Base-by-base conservation (phyloP, 225 moss, liverwort and hornwort genomes). In the Sphagnum contortum region DNA sequence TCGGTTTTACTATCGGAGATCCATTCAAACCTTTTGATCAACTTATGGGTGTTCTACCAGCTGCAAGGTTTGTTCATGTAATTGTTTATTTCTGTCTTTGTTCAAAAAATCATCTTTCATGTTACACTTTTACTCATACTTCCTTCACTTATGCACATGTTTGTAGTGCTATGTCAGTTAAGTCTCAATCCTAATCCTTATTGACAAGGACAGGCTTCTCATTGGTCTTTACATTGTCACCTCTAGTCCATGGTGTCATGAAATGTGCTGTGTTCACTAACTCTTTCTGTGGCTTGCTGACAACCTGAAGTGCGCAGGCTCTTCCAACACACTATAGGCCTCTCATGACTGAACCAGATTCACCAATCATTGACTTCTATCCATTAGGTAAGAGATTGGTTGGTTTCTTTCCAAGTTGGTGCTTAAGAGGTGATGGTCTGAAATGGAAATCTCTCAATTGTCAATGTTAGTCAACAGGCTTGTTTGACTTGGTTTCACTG, bases 11-110 rank as follows among this genome's bases (percentile, higher is more conserved):
- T 59, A 78, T 73, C 49, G 98, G 93, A 68, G 78, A 80, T 48
- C 98, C 98, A 48, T 98, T 98, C 61, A 98, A 93, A 71, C 98
- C 98, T 65, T 98, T 98, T 84, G 86, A 93, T 79, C 98, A 98
- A 81, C 91, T 98, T 44, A 98, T 98, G 98, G 98, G 98, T 68
- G 98, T 98, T 60, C 64, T 98, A 74, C 98, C 98, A 72, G 98
- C 91, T 70, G 98, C 92, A 29, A 98, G 96, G 96, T 98, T 78
- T 64, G 66, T 74, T 5, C 45, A 13, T 10, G 29, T 29, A 29
- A 29, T 29, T 29, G 29, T 29, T 29, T 29, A 29, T 29, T 29
- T 29, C 29, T 29, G 29, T 29, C 29, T 29, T 29, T 29, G 29
- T 29, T 29, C 29, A 29, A 29, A 29, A 29, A 29, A 29, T 29